Evolutionary conservation across 495 filamentous ascomycete genomes (phyloP).

Genomic region (Penicillium fimorum): DNA sequence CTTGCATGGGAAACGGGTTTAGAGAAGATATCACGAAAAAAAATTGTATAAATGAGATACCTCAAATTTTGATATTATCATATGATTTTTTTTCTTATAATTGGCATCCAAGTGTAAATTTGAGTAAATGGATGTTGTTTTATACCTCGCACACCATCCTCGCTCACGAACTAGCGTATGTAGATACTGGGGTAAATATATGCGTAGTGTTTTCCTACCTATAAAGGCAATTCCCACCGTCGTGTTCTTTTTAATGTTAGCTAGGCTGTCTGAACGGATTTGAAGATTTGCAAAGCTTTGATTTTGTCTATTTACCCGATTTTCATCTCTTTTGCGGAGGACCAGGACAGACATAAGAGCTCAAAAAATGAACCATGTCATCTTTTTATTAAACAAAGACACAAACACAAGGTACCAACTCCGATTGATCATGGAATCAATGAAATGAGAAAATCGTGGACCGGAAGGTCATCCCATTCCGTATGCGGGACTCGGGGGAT

Average conservation of each 20-base stretch:
- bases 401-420: slow-evolving; percentile 45
- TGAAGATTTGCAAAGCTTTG: slow-evolving; percentile 30
- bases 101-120: neutral
- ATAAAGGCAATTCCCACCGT: neutral
- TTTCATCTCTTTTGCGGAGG: slow-evolving; percentile 21
- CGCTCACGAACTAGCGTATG: neutral
- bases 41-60: slow-evolving; percentile 30
- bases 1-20: slow-evolving; percentile 33
- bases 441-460: slow-evolving; percentile 43
- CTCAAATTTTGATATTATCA: slow-evolving; percentile 11
- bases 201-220: neutral
- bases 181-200: too few relatives aligned
- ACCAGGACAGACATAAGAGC: slow-evolving; percentile 17
- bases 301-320: slow-evolving; percentile 32
- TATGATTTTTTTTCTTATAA: neutral
- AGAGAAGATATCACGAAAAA: slow-evolving; percentile 28
- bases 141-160: neutral
- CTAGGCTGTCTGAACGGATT: neutral
- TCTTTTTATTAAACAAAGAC: slow-evolving; percentile 45
- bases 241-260: neutral
- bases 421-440: slow-evolving; percentile 50
- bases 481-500: slow-evolving; percentile 30
- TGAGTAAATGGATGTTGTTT: neutral
- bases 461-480: slow-evolving; percentile 38
- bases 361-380: slow-evolving; percentile 30